A percentile compares a stretch with the other conserved stretches of the same genome.
Conservation (phyloP, 768 basidiomycete species). For the Leccinum aurantiacum region DNA sequence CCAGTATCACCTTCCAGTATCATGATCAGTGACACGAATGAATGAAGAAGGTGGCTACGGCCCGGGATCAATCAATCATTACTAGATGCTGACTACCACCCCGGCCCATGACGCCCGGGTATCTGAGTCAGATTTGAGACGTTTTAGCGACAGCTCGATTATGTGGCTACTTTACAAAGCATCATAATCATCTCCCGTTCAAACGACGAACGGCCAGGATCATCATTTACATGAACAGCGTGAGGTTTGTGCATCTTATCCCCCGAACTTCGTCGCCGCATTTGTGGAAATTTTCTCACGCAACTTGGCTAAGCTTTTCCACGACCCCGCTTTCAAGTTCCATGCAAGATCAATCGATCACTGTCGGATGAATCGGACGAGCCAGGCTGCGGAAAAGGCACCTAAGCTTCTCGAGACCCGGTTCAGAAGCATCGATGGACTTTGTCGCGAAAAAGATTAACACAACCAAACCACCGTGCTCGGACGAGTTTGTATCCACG, state of each 20-base stretch:
- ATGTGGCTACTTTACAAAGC: background rate
- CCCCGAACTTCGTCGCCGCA: background rate
- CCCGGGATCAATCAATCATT: background rate
- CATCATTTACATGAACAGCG: too few relatives aligned
- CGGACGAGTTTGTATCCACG: background rate
- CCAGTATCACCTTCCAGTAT: too few relatives aligned
- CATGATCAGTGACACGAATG: background rate
- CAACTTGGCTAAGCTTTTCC: background rate
- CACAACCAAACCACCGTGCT: background rate
- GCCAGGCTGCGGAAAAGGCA: background rate
- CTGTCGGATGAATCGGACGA: background rate
- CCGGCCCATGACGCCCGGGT: too few relatives aligned
- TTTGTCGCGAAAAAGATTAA: background rate
- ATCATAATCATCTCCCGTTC: background rate
- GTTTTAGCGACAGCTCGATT: background rate
- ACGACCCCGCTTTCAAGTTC: background rate
- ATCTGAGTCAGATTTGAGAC: background rate
- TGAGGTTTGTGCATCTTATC: background rate
- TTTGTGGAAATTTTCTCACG: background rate
- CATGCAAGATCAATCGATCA: background rate
- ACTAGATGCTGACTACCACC: background rate
- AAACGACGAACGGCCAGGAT: background rate
- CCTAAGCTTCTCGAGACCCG: background rate
- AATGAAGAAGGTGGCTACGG: background rate
- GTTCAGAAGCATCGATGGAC: background rate